Base-by-base conservation (phyloP, 2,329 filamentous ascomycete species). In the Phialophora verrucosa region DNA sequence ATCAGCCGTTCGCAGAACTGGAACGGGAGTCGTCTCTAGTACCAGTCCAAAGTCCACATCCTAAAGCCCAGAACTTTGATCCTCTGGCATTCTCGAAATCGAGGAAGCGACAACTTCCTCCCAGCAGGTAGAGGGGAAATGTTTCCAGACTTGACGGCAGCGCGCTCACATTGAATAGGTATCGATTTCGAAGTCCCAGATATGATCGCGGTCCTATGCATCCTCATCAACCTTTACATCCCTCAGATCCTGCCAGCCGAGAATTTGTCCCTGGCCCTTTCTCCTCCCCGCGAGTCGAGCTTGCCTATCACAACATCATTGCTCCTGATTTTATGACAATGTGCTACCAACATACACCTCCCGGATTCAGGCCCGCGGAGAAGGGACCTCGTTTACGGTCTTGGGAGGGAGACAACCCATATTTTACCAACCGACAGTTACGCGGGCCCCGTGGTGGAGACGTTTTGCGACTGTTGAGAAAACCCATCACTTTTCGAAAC, bases 131-230 rank as follows among this genome's bases (percentile, higher is more conserved):
- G 59, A 74, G 17, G 42, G 8, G 8, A 7, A 27, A n/a, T n/a
- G 14, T 23, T 14, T 25, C 29, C 17, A 8, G 20, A 44, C 6
- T 38, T 17, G 42, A 54, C 17, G 5, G 17, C 47, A 49, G 27
- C 47, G 29, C 51, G 32, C 59, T 65, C 31, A 63, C 50, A 58
- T 20, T 65, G n/a, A 50, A 60, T 69, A 96, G 94, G 85, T 99
- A 98, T 82, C 91, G 96, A 80, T 98, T 91, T 80, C 92, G 93
- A 71, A 90, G 94, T 59, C 95, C 95, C 70, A 95, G 94, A 82
- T 99, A 93, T 85, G 89, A 97, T 79, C 91, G 94, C 75, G 95
- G 95, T 64, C 93, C 93, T 70, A 85, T 98, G 27, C 93, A 98
- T 77, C 95, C 95, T 59, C 88, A 97, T 75, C 92, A 97, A 81